Evolutionary conservation across 306 rosid species (phyloP), one percentile per base, ranked within the genome.

Genomic region (Mimosa bimucronata): DNA sequence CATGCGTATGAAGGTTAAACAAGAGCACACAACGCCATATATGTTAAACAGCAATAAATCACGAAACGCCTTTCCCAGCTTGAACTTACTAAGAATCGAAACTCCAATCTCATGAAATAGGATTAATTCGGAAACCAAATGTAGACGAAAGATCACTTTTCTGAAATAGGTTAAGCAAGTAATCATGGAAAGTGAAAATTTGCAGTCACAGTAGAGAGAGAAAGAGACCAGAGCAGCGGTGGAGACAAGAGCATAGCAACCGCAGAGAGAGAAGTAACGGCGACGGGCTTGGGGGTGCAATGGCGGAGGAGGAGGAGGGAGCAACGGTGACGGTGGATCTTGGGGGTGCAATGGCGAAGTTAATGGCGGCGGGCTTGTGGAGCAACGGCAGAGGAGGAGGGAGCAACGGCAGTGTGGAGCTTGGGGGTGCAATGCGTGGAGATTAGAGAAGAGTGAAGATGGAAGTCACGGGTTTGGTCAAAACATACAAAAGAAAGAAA

Each of bases 191-290:
- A 64, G 21, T 69, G n/a, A n/a, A n/a, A n/a, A n/a, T n/a, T n/a
- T 16, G 6, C 5, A 76, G 77, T 14, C 58, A 21, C 9, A 48
- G 12, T 60, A 3, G 68, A 15, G 23, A 26, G 37, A 28, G 48
- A 66, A 52, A 46, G 46, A 14, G 69, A 91, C 98, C 84, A 95
- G 86, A 79, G 98, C 98, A 16, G 91, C 81, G 81, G 82, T 77
- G 76, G 98, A 90, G 79, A 95, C 94, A 18, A 95, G 85, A 16
- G 96, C 94, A 66, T 91, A 95, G 78, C 91, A 85, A 12, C 91
- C 95, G 72, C 92, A 90, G 53, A 95, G 97, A 46, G 84, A 46
- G 88, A 81, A 95, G 87, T 92, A 90, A 93, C 75, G 53, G 87
- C 91, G 76, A n/a, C n/a, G n/a, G n/a, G n/a, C n/a, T n/a, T n/a